These are phyloP conservation scores for Hyaloperonospora arabidopsidis DNA, from an alignment of 352 stramenopile genomes.

Conservation along the genomic window DNA sequence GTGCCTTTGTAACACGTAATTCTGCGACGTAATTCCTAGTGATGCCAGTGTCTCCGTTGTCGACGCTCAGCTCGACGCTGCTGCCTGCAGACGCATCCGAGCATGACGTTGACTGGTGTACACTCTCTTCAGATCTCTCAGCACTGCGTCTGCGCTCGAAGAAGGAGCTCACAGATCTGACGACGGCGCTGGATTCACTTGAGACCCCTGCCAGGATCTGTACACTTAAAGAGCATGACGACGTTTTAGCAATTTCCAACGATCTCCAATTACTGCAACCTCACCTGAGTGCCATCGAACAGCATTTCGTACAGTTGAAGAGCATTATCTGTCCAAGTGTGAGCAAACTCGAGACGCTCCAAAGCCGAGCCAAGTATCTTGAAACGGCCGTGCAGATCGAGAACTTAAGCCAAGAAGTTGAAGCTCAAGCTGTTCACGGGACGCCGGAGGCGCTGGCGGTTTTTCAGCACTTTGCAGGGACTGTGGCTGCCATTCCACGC, in stretches of 20 bases:
- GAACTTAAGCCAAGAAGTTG: slow-evolving; percentile 38
- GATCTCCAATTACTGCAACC: slow-evolving; percentile 21
- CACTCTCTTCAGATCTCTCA: slow-evolving; percentile 13
- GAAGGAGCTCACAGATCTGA: slow-evolving; percentile 18
- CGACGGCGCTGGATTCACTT: slow-evolving; percentile 11
- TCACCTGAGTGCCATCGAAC: slow-evolving; percentile 23
- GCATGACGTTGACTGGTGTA: slow-evolving; percentile 18
- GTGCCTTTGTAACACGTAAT: too few species aligned
- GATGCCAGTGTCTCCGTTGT: slow-evolving; percentile 8
- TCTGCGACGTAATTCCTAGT: background rate
- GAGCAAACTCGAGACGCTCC: slow-evolving; percentile 28
- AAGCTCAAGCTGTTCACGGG: slow-evolving; percentile 30
- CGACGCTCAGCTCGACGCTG: slow-evolving; percentile 18
- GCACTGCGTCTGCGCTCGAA: slow-evolving; percentile 12
- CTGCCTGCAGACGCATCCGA: slow-evolving; percentile 11
- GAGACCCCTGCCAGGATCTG: background rate
- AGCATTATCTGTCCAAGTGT: slow-evolving; percentile 31
- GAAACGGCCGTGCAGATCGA: slow-evolving; percentile 46
- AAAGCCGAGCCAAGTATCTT: slow-evolving; percentile 40
- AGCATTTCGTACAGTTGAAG: slow-evolving; percentile 43
- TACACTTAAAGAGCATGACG: slow-evolving; percentile 17
- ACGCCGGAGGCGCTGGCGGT: slow-evolving; percentile 36
- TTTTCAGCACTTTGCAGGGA: slow-evolving; percentile 35
- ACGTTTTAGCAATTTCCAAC: slow-evolving; percentile 9
- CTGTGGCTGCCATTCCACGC: slow-evolving; percentile 32